phyloP scores from a whole-genome alignment of 768 basidiomycete species.

The Boletellus sp. region DNA sequence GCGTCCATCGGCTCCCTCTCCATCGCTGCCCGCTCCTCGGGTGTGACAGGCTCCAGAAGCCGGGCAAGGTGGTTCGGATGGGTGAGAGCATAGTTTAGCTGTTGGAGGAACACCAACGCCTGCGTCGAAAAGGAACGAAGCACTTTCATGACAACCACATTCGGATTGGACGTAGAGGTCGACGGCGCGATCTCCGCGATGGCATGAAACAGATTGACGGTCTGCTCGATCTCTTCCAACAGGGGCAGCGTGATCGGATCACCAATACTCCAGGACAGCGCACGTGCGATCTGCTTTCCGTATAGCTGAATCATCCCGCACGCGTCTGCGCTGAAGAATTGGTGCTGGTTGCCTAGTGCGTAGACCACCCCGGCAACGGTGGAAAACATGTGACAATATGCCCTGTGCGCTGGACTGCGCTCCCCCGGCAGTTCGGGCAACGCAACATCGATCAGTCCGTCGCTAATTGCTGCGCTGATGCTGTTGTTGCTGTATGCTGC shows the following conservation, averaged over 20 bases:
- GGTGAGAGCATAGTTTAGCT: conserved; percentile 84
- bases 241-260: conserved; percentile 72
- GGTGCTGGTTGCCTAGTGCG: conserved; percentile 59
- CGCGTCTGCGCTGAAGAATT: conserved; percentile 81
- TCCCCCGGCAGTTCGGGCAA: conserved; percentile 70
- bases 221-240: conserved; percentile 80
- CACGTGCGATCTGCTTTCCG: conserved; percentile 71
- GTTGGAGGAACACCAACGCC: conserved; percentile 74
- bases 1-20: conserved; percentile 53
- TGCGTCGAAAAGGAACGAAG: conserved; percentile 65
- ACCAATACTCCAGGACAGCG: conserved; percentile 79
- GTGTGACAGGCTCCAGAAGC: conserved; percentile 73
- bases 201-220: conserved; percentile 72
- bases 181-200: conserved; percentile 50
- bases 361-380: conserved; percentile 71
- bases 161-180: conserved; percentile 11
- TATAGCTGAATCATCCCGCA: conserved; percentile 84
- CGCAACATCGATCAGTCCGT: conserved; percentile 64
- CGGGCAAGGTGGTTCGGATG: conserved; percentile 88
- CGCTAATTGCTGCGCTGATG: conserved; percentile 71
- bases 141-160: conserved; percentile 56
- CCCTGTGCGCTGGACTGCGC: conserved; percentile 72
- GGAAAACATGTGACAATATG: conserved; percentile 82
- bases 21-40: conserved; percentile 65
- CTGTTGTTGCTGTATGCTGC: conserved; percentile 80